Base-by-base conservation (phyloP, 768 basidiomycete species). In the Coprinopsis strossmayeri region DNA sequence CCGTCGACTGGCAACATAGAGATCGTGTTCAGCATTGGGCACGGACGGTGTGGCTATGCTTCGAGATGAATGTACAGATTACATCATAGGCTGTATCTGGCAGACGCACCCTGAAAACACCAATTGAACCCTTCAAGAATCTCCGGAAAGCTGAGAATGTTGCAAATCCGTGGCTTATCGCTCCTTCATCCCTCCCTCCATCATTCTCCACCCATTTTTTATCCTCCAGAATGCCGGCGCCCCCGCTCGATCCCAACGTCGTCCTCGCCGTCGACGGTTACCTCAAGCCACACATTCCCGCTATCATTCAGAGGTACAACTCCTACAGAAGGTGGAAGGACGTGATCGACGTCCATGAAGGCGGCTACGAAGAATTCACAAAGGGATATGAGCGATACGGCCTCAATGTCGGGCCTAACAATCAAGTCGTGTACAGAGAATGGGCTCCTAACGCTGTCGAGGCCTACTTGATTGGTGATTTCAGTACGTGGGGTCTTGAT, bases 381-480 rank as follows among this genome's bases (percentile, higher is more conserved):
- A 78, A 83, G 60, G 90, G 90, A 2, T 94, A 90, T 66, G 72
- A 80, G 53, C 79, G 73, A 57, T 82, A 81, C 61, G 95, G 95
- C 28, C 72, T 99, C 57, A 83, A 87, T 50, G 77, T 91, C 34
- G 72, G 71, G 34, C 61, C 68, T 30, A 76, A 84, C 49, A 83
- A 82, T 46, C 74, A 82, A 24, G 78, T 98, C 25, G 67, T 77
- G 5, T 98, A 98, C 65, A 75, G 89, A 57, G 96, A 99, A 64
- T 99, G 96, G 96, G 95, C 96, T 7, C 94, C 96, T 0, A 89
- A 88, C 56, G 94, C 87, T 15, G 69, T 59, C 38, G 83, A 86
- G 57, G 95, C 94, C 2, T 76, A 70, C 61, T 68, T 99, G 49
- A 91, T 91, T 57, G 96, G 96, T 37, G 95, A 99, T 39, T 99